Base-by-base conservation (phyloP, 176 grass and related monocot genomes). In the Lolium rigidum region DNA sequence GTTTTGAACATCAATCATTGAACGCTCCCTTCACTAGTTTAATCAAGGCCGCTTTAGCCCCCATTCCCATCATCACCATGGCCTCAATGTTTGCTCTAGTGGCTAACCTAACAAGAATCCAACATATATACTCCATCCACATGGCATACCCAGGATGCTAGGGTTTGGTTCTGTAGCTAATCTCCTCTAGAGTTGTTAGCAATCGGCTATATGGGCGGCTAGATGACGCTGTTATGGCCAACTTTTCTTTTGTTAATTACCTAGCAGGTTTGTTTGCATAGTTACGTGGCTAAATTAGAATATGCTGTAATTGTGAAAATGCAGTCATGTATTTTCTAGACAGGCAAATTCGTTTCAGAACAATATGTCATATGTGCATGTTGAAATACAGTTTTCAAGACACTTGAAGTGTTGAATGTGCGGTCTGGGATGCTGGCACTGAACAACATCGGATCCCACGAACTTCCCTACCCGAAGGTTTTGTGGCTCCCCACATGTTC, bases 51-150 rank as follows among this genome's bases (percentile, higher is more conserved):
- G 6, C 71, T 81, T 86, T 83, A 35, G 46, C 35, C 85, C 24
- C 85, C 77, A 70, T 68, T 79, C 74, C 63, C n/a, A 79, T 78
- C 71, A 14, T 74, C 15, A 37, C 26, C 44, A 54, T 49, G 65
- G 31, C 64, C 68, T 77, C 48, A 21, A 54, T 74, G 41, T 79
- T 28, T 87, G 58, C 38, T 2, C 24, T 80, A 74, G 63, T 41
- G 54, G 64, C 89, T 83, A 87, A 74, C 74, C 66, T 80, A 59
- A 58, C 2, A 56, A 83, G 80, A 90, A 87, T 87, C 84, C 84
- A 79, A 79, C 66, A 90, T 72, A 22, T 35, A 90, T 47, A 47
- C 41, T 43, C 41, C 41, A 43, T 43, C 41, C 46, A 79, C 64
- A 64, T 52, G 52, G 52, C 73, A 64, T 47, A 77, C n/a, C 48